Percentiles rank a stretch among this genome's conserved stretches.
phyloP scores from a whole-genome alignment of 1,139 yeast species.

The Arxiozyma slooffiae region DNA sequence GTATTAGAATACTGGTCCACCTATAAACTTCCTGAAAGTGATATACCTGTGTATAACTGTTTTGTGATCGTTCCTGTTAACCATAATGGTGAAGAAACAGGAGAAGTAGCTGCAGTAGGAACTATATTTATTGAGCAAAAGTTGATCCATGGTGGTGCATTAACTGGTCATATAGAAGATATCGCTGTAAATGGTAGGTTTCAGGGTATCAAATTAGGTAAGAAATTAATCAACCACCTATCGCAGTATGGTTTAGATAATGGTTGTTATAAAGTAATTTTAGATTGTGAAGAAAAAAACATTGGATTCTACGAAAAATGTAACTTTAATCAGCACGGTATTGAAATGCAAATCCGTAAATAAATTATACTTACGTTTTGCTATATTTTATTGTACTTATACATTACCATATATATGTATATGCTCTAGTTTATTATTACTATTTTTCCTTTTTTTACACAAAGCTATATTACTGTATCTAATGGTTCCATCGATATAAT shows the following conservation, averaged over 20 bases:
- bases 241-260: conserved; percentile 45
- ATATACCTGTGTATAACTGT: conserved; percentile 42
- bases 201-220: conserved; percentile 80
- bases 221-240: conserved; percentile 52
- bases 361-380: background rate
- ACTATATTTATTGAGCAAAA: conserved; percentile 51
- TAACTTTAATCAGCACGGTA: conserved; percentile 55
- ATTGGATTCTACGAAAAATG: conserved; percentile 86
- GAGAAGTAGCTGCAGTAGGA: conserved; percentile 39
- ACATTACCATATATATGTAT: background rate
- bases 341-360: conserved; percentile 48
- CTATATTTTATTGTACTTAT: no score
- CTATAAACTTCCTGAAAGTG: conserved; percentile 12
- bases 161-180: conserved; percentile 92
- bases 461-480: conserved; percentile 22
- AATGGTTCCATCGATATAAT: conserved; percentile 45
- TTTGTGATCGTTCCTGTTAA: conserved; percentile 43
- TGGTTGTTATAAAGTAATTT: conserved; percentile 80
- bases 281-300: conserved; percentile 80
- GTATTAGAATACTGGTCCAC: conserved; percentile 43
- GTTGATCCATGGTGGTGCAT: conserved; percentile 66
- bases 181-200: conserved; percentile 68
- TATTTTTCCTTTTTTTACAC: no score
- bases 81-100: conserved; percentile 15
- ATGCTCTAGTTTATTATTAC: background rate